Conservation (phyloP, 129 eudicot species). For the sunflower (Helianthus annuus) region DNA sequence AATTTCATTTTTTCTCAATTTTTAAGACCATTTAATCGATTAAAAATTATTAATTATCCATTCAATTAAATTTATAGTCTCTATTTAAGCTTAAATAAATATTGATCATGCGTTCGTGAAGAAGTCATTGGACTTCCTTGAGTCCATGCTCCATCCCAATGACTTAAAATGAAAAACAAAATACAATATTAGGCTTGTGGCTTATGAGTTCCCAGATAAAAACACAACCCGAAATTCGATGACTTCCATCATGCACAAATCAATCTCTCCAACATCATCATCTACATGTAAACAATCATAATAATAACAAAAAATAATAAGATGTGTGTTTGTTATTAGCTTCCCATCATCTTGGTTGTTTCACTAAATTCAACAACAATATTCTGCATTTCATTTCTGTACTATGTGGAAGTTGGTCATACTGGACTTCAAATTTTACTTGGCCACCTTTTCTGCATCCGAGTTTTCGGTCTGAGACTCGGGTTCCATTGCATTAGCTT, state of each 20-base stretch:
- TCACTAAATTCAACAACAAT: conserved; percentile 27
- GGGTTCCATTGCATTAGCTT: conserved; percentile 44
- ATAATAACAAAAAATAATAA: neutral
- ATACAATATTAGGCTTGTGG: too few species aligned
- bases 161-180: too few species aligned
- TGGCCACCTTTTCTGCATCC: conserved; percentile 41
- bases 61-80: too few species aligned
- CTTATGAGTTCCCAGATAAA: too few species aligned
- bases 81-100: too few species aligned
- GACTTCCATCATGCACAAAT: conserved; percentile 39
- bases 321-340: conserved; percentile 27
- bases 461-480: conserved; percentile 54
- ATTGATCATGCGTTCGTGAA: too few species aligned
- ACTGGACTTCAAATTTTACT: conserved; percentile 20
- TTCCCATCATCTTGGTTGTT: conserved; percentile 14
- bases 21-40: too few species aligned
- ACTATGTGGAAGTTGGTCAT: neutral
- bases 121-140: too few species aligned
- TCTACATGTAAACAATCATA: conserved; percentile 29
- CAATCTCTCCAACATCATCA: conserved; percentile 37
- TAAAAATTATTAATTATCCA: too few species aligned
- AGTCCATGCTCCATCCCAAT: too few species aligned
- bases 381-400: conserved; percentile 14
- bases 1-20: too few species aligned
- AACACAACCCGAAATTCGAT: neutral